Evolutionary conservation across 148 eudicot genomes (phyloP).

Genomic region (Persicaria maculosa): DNA sequence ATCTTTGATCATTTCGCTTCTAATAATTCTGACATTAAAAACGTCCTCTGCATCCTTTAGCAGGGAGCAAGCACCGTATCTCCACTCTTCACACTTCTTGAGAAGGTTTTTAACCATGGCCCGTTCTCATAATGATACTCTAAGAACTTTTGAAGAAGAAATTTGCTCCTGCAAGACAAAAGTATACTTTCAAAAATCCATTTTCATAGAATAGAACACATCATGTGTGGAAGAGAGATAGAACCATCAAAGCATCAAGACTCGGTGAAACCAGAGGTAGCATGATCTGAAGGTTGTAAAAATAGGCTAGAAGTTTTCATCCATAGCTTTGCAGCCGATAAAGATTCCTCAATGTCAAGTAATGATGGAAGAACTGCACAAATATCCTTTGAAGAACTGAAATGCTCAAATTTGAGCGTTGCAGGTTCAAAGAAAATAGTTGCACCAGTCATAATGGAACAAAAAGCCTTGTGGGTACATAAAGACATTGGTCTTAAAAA

Average conservation of each 20-base stretch:
- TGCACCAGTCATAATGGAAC: not conserved
- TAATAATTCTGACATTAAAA: conserved; percentile 25
- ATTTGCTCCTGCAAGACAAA: conserved; percentile 55
- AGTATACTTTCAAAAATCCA: conserved; percentile 12
- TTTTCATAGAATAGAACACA: not conserved
- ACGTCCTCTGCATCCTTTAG: conserved; percentile 42
- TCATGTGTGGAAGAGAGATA: conserved; percentile 10
- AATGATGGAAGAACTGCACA: conserved; percentile 64
- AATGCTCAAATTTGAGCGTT: conserved; percentile 9
- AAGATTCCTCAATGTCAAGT: conserved; percentile 45
- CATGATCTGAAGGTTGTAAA: conserved; percentile 26
- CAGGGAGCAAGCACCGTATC: conserved; percentile 43
- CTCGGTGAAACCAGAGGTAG: conserved; percentile 27
- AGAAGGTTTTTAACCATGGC: conserved; percentile 42
- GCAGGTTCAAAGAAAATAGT: not conserved
- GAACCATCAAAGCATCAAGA: conserved; percentile 64
- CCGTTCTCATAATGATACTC: conserved; percentile 46
- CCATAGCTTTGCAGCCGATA: conserved; percentile 63
- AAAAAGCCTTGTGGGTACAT: not conserved
- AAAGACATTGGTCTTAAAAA: not conserved
- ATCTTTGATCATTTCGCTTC: conserved; percentile 25
- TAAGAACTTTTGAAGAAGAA: conserved; percentile 49
- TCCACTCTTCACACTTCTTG: conserved; percentile 56
- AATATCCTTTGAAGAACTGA: conserved; percentile 66
- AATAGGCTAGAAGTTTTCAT: conserved; percentile 55